Conservation (phyloP, 495 filamentous ascomycete genomes). For the Thozetella sp. region DNA sequence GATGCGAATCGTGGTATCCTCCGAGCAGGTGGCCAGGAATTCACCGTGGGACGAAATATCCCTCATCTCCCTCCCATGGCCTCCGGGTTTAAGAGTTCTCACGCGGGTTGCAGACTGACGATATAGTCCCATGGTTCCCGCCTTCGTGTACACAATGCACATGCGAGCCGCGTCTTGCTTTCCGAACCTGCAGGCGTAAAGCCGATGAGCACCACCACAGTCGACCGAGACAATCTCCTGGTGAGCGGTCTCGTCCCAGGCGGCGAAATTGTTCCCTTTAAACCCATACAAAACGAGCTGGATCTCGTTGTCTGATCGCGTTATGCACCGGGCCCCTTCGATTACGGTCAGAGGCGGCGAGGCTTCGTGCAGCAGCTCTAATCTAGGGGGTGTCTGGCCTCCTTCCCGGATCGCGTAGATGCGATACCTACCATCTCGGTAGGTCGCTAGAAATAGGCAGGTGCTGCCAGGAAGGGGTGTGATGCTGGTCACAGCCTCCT, state of each 20-base stretch:
- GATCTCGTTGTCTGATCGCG: slow-evolving; percentile 19
- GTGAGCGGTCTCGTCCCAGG: slow-evolving; percentile 72
- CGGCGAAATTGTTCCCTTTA: slow-evolving; percentile 71
- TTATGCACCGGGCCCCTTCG: slow-evolving; percentile 64
- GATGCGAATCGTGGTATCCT: slow-evolving; percentile 85
- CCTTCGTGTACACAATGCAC: slow-evolving; percentile 58
- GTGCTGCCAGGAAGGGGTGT: slow-evolving; percentile 28
- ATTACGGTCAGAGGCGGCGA: slow-evolving; percentile 66
- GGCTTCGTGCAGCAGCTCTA: slow-evolving; percentile 42
- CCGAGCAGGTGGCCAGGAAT: slow-evolving; percentile 80
- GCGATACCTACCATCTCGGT: slow-evolving; percentile 73
- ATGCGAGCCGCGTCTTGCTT: slow-evolving; percentile 25
- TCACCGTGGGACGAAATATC: slow-evolving; percentile 57
- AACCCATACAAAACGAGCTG: slow-evolving; percentile 81
- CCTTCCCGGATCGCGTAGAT: slow-evolving; percentile 44
- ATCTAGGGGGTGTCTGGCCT: not conserved
- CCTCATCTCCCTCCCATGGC: slow-evolving; percentile 90
- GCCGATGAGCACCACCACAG: slow-evolving; percentile 82
- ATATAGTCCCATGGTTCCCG: slow-evolving; percentile 51
- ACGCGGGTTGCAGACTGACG: slow-evolving; percentile 50
- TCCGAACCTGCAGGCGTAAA: slow-evolving; percentile 62
- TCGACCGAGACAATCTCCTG: slow-evolving; percentile 68
- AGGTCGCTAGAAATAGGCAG: slow-evolving; percentile 63
- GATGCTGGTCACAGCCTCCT: slow-evolving; percentile 74
- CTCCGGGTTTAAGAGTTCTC: slow-evolving; percentile 61